phyloP scores from a whole-genome alignment of 2,329 filamentous ascomycete genomes.

The Apiospora rasikravindrae region DNA sequence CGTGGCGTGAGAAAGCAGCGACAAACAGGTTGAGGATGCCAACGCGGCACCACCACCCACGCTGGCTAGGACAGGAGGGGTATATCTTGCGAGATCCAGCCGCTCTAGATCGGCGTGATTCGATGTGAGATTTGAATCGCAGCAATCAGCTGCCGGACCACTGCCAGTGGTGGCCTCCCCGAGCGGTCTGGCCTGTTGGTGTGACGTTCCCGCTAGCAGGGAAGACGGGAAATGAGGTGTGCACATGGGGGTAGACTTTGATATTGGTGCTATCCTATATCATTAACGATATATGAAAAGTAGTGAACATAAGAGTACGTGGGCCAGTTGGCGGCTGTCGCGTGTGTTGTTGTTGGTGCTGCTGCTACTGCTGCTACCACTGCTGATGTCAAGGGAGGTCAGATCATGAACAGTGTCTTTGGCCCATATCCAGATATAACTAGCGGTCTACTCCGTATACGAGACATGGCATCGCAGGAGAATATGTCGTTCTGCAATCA shows the following conservation, averaged over 20 bases:
- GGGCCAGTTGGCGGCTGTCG: neutral
- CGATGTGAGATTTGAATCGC: neutral
- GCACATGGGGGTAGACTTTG: no score
- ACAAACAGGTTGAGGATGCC: neutral
- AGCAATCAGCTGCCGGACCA: neutral
- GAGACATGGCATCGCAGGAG: neutral
- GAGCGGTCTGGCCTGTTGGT: neutral
- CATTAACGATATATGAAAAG: neutral
- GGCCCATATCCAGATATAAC: constrained; percentile 6
- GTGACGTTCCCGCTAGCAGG: neutral
- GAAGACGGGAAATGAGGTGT: neutral
- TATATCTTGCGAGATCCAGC: neutral
- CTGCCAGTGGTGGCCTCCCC: neutral
- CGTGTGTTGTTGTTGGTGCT: neutral
- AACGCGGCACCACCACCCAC: neutral
- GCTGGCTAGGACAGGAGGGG: neutral
- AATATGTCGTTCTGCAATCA: neutral
- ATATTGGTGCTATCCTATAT: neutral
- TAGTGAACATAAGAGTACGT: neutral
- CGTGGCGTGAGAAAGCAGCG: neutral
- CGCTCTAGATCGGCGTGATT: neutral
- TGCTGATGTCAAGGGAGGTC: no score
- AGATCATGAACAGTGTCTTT: neutral
- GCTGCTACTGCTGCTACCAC: no score
- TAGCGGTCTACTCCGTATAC: constrained; percentile 4